Percentiles rank a stretch among this genome's conserved stretches.
phyloP scores from a whole-genome alignment of 192 early-diverging fungal species.

The Neocallimastix lanati region DNA sequence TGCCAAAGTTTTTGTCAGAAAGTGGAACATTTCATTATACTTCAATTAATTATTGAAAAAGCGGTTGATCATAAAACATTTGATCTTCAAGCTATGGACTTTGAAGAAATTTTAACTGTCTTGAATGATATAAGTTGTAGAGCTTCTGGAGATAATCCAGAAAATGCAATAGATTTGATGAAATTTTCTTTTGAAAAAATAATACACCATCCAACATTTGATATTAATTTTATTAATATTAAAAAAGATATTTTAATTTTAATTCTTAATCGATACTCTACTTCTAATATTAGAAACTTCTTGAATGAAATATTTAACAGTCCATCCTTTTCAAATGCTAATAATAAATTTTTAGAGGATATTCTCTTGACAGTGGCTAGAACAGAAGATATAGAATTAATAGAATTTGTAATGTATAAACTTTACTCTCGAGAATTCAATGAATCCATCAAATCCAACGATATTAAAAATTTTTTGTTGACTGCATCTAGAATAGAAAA shows the following conservation, averaged over 20 bases:
- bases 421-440: neutral
- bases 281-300: neutral
- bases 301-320: neutral
- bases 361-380: neutral
- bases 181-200: neutral
- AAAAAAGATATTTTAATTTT: neutral
- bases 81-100: neutral
- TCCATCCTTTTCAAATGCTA: neutral
- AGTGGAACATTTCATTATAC: neutral
- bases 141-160: neutral
- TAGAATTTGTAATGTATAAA: neutral
- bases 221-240: neutral
- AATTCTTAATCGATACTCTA: neutral
- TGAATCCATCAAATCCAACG: too few relatives aligned
- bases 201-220: neutral
- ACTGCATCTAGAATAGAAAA: neutral
- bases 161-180: neutral
- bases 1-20: neutral
- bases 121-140: neutral
- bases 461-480: neutral
- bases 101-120: neutral
- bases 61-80: neutral
- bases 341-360: neutral
- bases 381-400: neutral
- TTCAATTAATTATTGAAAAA: neutral